Percentiles rank a stretch among this genome's conserved stretches.
Evolutionary conservation across 2,329 filamentous ascomycete species (phyloP).

Genomic region (Pseudodiploospora longispora): DNA sequence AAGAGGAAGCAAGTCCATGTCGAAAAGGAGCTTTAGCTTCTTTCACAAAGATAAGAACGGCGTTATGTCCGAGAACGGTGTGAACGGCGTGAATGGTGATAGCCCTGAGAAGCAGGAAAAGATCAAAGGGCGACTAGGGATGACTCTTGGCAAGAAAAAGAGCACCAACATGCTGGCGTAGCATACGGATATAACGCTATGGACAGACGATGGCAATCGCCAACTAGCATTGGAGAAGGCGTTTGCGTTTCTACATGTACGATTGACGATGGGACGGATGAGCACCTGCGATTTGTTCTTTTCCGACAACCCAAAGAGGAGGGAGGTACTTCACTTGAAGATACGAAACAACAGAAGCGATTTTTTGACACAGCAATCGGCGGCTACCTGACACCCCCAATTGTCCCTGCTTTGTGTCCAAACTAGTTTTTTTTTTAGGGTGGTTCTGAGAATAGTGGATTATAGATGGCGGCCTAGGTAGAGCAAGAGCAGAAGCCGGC

Average conservation of each 20-base stretch:
- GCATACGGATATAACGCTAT: constrained; percentile 2
- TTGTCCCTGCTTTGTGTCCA: too few relatives aligned
- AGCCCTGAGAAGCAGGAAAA: constrained; percentile 39
- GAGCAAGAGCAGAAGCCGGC: too few relatives aligned
- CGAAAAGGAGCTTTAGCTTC: constrained; percentile 66
- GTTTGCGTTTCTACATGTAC: constrained; percentile 10
- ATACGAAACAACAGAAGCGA: too few relatives aligned
- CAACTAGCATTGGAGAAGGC: not conserved
- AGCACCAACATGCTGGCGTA: constrained; percentile 40
- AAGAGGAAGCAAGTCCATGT: constrained; percentile 69
- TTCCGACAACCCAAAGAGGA: too few relatives aligned
- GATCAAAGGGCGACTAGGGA: constrained; percentile 58
- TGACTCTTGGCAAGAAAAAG: constrained; percentile 63
- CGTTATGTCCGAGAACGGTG: constrained; percentile 18
- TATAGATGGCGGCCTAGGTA: too few relatives aligned
- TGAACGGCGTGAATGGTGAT: constrained; percentile 17
- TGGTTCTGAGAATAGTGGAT: too few relatives aligned
- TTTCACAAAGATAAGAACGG: constrained; percentile 44
- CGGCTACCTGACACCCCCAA: too few relatives aligned
- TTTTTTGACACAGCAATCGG: too few relatives aligned
- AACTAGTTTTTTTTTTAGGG: too few relatives aligned
- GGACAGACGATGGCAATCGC: not conserved
- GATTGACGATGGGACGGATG: constrained; percentile 9
- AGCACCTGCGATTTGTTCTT: too few relatives aligned
- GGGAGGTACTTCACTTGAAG: too few relatives aligned